Percentiles rank a stretch among this genome's conserved stretches.
Conservation (phyloP, 1,139 yeast species). For the Geotrichum reessii region DNA sequence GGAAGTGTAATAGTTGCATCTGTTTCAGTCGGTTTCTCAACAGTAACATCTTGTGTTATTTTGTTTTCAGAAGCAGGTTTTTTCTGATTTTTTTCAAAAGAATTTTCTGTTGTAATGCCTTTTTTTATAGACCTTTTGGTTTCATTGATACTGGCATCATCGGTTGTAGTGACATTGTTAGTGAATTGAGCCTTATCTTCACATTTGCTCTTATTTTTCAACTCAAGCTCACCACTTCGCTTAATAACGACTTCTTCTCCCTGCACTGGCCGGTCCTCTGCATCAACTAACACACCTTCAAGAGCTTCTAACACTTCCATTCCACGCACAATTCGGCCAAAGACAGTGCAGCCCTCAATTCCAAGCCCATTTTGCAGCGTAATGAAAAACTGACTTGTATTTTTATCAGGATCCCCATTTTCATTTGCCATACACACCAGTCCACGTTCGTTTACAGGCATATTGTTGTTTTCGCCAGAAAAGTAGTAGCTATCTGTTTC, state of each 20-base stretch:
- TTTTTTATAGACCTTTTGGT: neutral
- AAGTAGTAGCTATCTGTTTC: conserved; percentile 36
- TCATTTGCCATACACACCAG: conserved; percentile 56
- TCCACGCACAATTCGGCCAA: conserved; percentile 62
- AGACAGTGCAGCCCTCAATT: conserved; percentile 46
- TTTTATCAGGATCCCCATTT: conserved; percentile 46
- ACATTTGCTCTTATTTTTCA: conserved; percentile 20
- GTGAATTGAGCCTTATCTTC: neutral
- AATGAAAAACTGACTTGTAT: conserved; percentile 61
- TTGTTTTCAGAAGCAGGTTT: neutral
- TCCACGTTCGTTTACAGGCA: conserved; percentile 30
- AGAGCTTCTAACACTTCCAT: conserved; percentile 51
- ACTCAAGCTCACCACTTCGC: conserved; percentile 51
- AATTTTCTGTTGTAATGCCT: neutral
- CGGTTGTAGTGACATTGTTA: neutral
- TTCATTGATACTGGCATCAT: conserved; percentile 6
- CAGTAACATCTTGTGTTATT: neutral
- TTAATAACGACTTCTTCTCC: conserved; percentile 46
- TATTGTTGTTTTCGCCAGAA: conserved; percentile 56
- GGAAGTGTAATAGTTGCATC: neutral
- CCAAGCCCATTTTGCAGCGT: conserved; percentile 2
- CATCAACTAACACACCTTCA: conserved; percentile 31
- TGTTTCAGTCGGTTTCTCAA: neutral
- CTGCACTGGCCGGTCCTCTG: conserved; percentile 37
- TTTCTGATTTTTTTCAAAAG: neutral